A percentile compares a stretch with the other conserved stretches of the same genome.
These are phyloP conservation scores for Fusarium pininemorale DNA, from an alignment of 2,329 filamentous ascomycete species.

Conservation along the genomic window DNA sequence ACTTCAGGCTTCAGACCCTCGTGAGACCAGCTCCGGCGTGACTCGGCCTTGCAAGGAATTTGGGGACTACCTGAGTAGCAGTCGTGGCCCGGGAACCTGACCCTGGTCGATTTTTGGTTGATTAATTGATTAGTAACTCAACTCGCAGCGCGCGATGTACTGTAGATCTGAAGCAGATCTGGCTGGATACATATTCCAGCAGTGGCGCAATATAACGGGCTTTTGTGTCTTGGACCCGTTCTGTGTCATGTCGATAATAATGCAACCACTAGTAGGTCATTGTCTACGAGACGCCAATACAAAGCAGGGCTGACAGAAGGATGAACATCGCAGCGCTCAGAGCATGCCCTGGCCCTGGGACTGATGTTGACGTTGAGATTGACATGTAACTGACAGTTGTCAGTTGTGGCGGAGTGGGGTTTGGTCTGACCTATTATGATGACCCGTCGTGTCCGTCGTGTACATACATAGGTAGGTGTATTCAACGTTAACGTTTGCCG, in stretches of 20 bases:
- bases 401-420: slow-evolving; percentile 38
- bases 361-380: slow-evolving; percentile 2
- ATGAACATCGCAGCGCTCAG: neutral
- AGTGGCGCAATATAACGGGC: slow-evolving; percentile 26
- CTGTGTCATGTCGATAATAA: slow-evolving; percentile 27
- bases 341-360: neutral
- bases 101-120: neutral
- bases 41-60: slow-evolving; percentile 24
- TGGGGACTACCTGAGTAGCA: slow-evolving; percentile 9
- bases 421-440: slow-evolving; percentile 9
- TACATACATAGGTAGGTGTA: neutral
- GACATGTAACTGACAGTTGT: slow-evolving; percentile 23
- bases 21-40: slow-evolving; percentile 26
- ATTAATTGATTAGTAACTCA: slow-evolving; percentile 10
- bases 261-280: slow-evolving; percentile 7
- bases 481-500: slow-evolving; percentile 9
- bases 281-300: slow-evolving; percentile 3
- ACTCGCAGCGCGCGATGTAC: neutral
- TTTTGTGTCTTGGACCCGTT: slow-evolving; percentile 17
- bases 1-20: slow-evolving; percentile 12
- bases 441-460: neutral
- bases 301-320: slow-evolving; percentile 1
- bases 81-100: neutral
- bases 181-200: neutral
- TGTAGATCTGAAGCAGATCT: slow-evolving; percentile 30